A percentile compares a stretch with the other conserved stretches of the same genome.
These are phyloP conservation scores for Pseudogymnoascus sp. DNA, from an alignment of 2,329 filamentous ascomycete genomes.

Conservation along the genomic window DNA sequence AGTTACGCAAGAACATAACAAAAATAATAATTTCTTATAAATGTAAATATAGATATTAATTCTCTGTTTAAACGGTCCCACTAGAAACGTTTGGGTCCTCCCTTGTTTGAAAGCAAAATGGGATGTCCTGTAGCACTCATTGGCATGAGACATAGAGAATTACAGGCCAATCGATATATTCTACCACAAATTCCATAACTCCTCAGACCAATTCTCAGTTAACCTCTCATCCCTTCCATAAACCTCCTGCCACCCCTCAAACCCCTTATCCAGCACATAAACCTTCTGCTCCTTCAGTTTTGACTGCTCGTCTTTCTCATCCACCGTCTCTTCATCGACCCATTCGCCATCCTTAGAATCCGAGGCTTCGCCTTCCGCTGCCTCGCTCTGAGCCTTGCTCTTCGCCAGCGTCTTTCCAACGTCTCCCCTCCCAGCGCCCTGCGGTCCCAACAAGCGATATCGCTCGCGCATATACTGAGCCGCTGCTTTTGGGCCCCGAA, in stretches of 20 bases:
- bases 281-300: conserved; percentile 56
- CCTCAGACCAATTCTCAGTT: conserved; percentile 77
- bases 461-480: conserved; percentile 70
- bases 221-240: conserved; percentile 71
- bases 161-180: neutral
- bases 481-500: conserved; percentile 80
- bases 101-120: too few species aligned
- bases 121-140: too few species aligned
- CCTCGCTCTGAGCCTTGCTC: conserved; percentile 17
- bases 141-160: neutral
- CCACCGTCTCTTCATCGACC: conserved; percentile 19
- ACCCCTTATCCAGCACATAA: conserved; percentile 75
- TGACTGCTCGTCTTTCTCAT: conserved; percentile 20
- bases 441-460: conserved; percentile 38
- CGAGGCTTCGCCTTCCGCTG: conserved; percentile 26
- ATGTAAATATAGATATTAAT: too few species aligned
- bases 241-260: conserved; percentile 80
- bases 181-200: conserved; percentile 59
- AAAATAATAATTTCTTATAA: neutral
- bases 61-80: too few species aligned
- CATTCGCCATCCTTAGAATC: conserved; percentile 29
- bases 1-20: neutral
- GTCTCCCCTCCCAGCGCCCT: conserved; percentile 16
- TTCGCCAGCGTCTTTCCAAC: conserved; percentile 18
- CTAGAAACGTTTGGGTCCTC: too few species aligned